Conservation (phyloP, 495 filamentous ascomycete genomes). For the Aeminium ludgeri region DNA sequence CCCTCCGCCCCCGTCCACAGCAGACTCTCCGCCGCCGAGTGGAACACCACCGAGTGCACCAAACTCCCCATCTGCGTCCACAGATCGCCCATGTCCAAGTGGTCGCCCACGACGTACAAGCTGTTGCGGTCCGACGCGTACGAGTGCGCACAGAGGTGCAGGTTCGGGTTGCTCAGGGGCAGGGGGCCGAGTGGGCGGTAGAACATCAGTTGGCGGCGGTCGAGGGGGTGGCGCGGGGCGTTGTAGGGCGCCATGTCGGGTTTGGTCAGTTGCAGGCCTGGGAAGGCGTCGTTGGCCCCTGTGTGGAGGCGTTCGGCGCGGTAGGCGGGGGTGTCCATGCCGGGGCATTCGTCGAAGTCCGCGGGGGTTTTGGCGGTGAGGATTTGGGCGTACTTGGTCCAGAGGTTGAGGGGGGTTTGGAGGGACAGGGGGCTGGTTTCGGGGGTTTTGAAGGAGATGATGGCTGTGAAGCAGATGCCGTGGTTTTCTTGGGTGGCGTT, state of each 20-base stretch:
- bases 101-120: conserved; percentile 43
- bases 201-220: conserved; percentile 41
- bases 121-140: conserved; percentile 56
- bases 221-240: conserved; percentile 29
- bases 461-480: conserved; percentile 40
- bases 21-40: conserved; percentile 29
- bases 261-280: conserved; percentile 44
- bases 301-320: conserved; percentile 7
- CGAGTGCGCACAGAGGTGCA: conserved; percentile 47
- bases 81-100: conserved; percentile 37
- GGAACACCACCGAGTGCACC: conserved; percentile 45
- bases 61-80: conserved; percentile 40
- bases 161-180: conserved; percentile 27
- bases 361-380: conserved; percentile 28
- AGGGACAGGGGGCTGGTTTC: conserved; percentile 27
- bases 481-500: conserved; percentile 36
- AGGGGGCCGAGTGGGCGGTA: conserved; percentile 35
- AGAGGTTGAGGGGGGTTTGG: conserved; percentile 25
- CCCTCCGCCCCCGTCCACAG: conserved; percentile 3
- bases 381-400: conserved; percentile 25
- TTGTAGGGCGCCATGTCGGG: conserved; percentile 46
- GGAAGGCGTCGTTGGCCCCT: conserved; percentile 29
- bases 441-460: conserved; percentile 45
- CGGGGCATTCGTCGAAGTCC: conserved; percentile 26
- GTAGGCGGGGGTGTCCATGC: conserved; percentile 35